Evolutionary conservation across 805 yeast species (phyloP), one percentile per base, ranked within the genome.

Genomic region (Myxozyma neglecta): DNA sequence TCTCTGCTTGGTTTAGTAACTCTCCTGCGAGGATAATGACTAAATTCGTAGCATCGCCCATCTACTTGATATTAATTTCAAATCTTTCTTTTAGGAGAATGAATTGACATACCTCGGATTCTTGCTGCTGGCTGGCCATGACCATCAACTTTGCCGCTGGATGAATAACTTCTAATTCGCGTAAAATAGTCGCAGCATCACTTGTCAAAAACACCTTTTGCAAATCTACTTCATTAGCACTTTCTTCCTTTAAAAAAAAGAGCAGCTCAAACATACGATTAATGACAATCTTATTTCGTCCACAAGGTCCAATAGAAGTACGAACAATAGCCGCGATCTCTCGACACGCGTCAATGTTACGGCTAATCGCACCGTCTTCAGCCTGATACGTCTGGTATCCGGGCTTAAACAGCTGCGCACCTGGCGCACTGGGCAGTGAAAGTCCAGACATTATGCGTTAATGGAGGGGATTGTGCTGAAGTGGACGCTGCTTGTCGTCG

Each of bases 101-200:
- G 20, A 40, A 46, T 32, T 29, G 20, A 42, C 65, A 13, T 59
- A 67, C 70, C 66, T 93, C 99, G 69, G 85, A 83, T 74, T 94
- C 97, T 77, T 94, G 99, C 79, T 94, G 99, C 74, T 93, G 89
- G 13, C 96, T 85, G 20, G 98, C 96, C 97, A 91, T 91, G 58
- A 93, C 94, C 65, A 94, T 82, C 51, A 94, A 85, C 76, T 93
- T 94, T 10, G 94, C 99, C 2, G 97, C 98, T 6, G 99, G 99
- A 74, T 93, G 98, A 51, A 94, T 91, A 68, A 93, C 90, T 65
- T 93, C 97, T 59, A 93, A 79, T 75, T 94, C 98, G 68, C 88
- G 84, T 63, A 94, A 80, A 87, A 94, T 94, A 7, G 99, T 94
- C 43, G 97, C 97, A n/a, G 98, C 97, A 74, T 94, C 99, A 69